Evolutionary conservation across 2,329 filamentous ascomycete species (phyloP).

Genomic region (Pseudogymnoascus sp.): DNA sequence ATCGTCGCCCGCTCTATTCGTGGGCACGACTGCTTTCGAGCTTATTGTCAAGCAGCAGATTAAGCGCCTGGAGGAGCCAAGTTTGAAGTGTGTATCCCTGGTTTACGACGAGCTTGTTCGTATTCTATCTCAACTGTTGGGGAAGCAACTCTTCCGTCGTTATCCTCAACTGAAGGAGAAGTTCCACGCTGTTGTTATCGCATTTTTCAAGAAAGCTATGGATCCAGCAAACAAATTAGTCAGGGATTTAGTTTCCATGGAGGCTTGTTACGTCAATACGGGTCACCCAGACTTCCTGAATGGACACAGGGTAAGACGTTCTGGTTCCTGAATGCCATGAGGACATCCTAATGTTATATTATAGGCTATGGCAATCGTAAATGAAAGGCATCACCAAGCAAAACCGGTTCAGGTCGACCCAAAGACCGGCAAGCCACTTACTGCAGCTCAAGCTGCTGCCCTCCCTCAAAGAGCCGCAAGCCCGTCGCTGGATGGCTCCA

Average conservation of each 20-base stretch:
- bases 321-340: neutral
- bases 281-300: slow-evolving; percentile 97
- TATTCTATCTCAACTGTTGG: slow-evolving; percentile 81
- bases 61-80: slow-evolving; percentile 89
- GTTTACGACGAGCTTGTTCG: slow-evolving; percentile 97
- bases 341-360: slow-evolving; percentile 20
- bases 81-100: slow-evolving; percentile 91
- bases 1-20: slow-evolving; percentile 90
- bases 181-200: slow-evolving; percentile 83
- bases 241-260: slow-evolving; percentile 86
- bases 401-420: slow-evolving; percentile 95
- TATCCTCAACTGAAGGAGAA: slow-evolving; percentile 97
- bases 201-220: slow-evolving; percentile 97
- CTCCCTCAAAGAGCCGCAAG: slow-evolving; percentile 56
- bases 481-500: slow-evolving; percentile 54
- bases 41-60: slow-evolving; percentile 98
- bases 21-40: slow-evolving; percentile 96
- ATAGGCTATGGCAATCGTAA: slow-evolving; percentile 91
- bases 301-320: slow-evolving; percentile 64
- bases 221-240: slow-evolving; percentile 97
- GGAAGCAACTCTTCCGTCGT: slow-evolving; percentile 81
- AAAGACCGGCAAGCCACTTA: slow-evolving; percentile 93
- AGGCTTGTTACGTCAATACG: slow-evolving; percentile 95
- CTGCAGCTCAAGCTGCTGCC: slow-evolving; percentile 49
- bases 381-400: slow-evolving; percentile 72